Evolutionary conservation across 78 protist genomes (phyloP).

Genomic region (Creolimax fragrantissima): DNA sequence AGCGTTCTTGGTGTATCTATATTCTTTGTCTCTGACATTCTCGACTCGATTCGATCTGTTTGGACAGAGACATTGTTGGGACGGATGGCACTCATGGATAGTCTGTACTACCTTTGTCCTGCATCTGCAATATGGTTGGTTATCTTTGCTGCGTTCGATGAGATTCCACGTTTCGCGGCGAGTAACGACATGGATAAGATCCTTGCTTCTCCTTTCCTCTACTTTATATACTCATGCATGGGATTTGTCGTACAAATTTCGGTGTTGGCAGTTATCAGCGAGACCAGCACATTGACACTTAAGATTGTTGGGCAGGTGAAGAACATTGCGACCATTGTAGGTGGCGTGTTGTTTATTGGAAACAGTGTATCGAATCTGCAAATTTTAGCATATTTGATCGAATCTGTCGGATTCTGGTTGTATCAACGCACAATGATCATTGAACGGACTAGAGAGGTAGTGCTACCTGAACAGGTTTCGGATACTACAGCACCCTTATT

Average conservation of each 20-base stretch:
- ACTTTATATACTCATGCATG: neutral
- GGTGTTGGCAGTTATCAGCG: neutral
- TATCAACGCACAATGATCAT: neutral
- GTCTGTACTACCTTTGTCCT: neutral
- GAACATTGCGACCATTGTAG: neutral
- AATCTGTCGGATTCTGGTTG: neutral
- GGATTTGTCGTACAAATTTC: neutral
- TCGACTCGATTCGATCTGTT: neutral
- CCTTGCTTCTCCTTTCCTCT: neutral
- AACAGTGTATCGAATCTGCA: neutral
- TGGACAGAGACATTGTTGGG: neutral
- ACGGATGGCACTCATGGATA: neutral
- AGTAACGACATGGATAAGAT: neutral
- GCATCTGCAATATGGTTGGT: neutral
- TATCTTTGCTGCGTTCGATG: neutral
- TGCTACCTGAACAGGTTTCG: neutral
- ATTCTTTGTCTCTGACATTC: neutral
- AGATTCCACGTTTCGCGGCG: neutral
- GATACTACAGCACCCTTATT: neutral
- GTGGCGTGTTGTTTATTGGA: neutral
- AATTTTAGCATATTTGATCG: neutral
- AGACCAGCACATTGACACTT: neutral
- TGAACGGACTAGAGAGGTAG: neutral
- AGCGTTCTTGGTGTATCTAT: neutral
- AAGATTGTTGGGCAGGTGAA: neutral